Evolutionary conservation across 1,284 basidiomycete genomes (phyloP), one percentile per base, ranked within the genome.

Genomic region (Malassezia caprae): DNA sequence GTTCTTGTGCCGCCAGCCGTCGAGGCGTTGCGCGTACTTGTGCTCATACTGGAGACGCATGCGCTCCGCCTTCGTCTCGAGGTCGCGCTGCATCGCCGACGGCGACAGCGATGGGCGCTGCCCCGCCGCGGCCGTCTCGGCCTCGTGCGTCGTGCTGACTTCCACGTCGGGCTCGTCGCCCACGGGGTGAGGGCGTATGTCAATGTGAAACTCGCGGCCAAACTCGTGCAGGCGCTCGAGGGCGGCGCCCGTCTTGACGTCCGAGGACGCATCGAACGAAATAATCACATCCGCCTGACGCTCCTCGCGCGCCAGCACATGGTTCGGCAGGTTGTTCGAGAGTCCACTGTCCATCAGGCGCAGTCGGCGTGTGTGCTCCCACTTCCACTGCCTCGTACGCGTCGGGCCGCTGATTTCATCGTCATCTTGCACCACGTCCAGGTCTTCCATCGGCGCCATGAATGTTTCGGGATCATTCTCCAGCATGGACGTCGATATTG

Each of bases 241-340:
- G 4, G 67, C 64, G 7, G 68, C 68, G 13, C 65, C 68, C 8
- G 55, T 61, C 59, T 71, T 67, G 23, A 71, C 67, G 50, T 72
- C 68, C 4, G 68, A 71, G 1, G 68, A 71, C n/a, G 69, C 61
- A 53, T 72, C 69, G n/a, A 72, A 69, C 19, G 67, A 61, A 37
- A 71, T 49, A 52, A 72, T 60, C 50, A 72, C 59, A 50, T 72
- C 68, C 1, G 67, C 68, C 3, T 51, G 26, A 26, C 69, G 58
- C 52, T 61, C 52, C 4, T 42, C 45, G 19, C 63, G 61, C 6
- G 63, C 60, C 19, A 72, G 58, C 4, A 72, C 53, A 54, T 72
- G 69, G 48, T 61, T 70, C 28, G 70, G 70, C n/a, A 72, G 59
- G 48, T 72, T 73, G 66, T 73, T 73, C 34, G 67, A 68, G 51